Conservation (phyloP, 1,139 yeast genomes). For the Geotrichum europaeum region DNA sequence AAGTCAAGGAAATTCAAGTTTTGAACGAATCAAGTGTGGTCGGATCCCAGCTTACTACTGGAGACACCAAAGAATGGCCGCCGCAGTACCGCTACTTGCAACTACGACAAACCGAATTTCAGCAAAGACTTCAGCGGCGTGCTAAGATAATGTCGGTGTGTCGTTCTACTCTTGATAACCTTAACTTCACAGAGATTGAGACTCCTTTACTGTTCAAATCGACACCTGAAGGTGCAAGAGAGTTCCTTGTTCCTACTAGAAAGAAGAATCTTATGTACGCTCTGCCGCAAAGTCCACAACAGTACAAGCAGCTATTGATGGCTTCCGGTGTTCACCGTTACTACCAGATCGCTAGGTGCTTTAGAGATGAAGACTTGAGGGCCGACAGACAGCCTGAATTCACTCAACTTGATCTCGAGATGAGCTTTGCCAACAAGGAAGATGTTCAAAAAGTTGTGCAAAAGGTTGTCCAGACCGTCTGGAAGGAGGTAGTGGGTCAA, state of each 20-base stretch:
- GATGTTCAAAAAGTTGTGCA: conserved; percentile 68
- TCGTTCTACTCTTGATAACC: conserved; percentile 44
- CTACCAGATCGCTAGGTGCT: conserved; percentile 88
- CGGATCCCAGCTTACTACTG: conserved; percentile 65
- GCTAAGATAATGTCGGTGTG: conserved; percentile 54
- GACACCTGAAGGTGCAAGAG: conserved; percentile 98
- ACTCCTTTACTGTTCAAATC: conserved; percentile 91
- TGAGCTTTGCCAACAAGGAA: conserved; percentile 68
- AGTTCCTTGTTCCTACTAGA: conserved; percentile 89
- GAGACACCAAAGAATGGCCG: conserved; percentile 52
- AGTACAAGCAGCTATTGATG: conserved; percentile 88
- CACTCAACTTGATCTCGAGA: conserved; percentile 90
- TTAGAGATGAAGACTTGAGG: conserved; percentile 91
- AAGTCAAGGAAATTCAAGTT: conserved; percentile 46
- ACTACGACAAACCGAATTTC: conserved; percentile 57
- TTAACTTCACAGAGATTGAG: conserved; percentile 71
- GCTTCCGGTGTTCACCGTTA: conserved; percentile 85
- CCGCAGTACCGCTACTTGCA: conserved; percentile 78
- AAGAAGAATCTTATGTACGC: conserved; percentile 62
- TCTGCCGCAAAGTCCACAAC: conserved; percentile 95
- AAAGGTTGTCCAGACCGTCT: conserved; percentile 47
- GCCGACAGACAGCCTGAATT: conserved; percentile 97
- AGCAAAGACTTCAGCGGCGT: conserved; percentile 53
- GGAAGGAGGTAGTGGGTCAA: conserved; percentile 45
- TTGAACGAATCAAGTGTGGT: conserved; percentile 61